Evolutionary conservation across 345 rosid genomes (phyloP).

Genomic region (Turnera subulata): DNA sequence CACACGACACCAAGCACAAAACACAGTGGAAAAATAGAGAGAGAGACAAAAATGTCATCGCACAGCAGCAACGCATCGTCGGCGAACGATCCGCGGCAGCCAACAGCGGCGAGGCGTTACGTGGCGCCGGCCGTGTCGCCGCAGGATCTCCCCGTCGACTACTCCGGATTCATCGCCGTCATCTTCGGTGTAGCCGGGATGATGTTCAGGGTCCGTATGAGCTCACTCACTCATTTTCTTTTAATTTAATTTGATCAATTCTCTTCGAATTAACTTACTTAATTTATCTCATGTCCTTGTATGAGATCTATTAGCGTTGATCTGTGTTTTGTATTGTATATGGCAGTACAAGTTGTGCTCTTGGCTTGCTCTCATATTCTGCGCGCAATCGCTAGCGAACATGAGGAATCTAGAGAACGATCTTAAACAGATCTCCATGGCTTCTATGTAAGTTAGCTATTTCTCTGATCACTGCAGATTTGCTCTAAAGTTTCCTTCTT

Average conservation of each 20-base stretch:
- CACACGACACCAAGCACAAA: too few relatives aligned
- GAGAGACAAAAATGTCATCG: slow-evolving; percentile 14
- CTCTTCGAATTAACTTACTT: not conserved
- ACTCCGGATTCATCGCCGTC: slow-evolving; percentile 92
- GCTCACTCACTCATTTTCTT: not conserved
- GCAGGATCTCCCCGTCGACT: slow-evolving; percentile 92
- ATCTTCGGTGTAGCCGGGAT: slow-evolving; percentile 84
- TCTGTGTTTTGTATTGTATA: not conserved
- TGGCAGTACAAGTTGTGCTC: slow-evolving; percentile 91
- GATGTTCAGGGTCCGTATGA: slow-evolving; percentile 74
- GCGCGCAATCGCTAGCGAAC: slow-evolving; percentile 85
- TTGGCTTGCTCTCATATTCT: slow-evolving; percentile 91
- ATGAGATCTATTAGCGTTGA: too few relatives aligned
- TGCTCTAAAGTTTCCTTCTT: not conserved
- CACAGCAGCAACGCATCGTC: slow-evolving; percentile 38
- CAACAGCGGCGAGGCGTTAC: slow-evolving; percentile 70
- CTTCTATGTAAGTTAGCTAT: slow-evolving; percentile 63
- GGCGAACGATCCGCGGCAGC: slow-evolving; percentile 85
- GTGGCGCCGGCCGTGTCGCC: slow-evolving; percentile 42
- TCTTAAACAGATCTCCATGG: slow-evolving; percentile 98
- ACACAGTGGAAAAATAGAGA: not conserved
- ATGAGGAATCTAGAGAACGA: slow-evolving; percentile 89
- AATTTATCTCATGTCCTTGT: not conserved
- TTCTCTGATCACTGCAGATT: not conserved
- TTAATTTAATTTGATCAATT: not conserved